A percentile compares a stretch with the other conserved stretches of the same genome.
phyloP scores from a whole-genome alignment of 352 stramenopile species.

The Globisporangium camurandrum region DNA sequence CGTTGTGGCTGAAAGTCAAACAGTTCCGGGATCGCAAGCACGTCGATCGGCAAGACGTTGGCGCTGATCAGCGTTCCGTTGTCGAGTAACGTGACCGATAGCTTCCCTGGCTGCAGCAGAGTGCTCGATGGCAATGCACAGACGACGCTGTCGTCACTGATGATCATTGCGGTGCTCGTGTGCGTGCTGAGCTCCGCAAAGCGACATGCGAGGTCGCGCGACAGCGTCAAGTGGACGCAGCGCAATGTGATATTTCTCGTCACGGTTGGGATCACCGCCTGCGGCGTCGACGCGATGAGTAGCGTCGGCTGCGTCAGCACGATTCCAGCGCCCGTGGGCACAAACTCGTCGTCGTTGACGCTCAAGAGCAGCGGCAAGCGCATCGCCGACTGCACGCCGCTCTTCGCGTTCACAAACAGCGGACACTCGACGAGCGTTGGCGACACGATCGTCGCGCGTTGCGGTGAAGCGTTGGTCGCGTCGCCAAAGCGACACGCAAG shows the following conservation, averaged over 20 bases:
- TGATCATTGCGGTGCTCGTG: conserved; percentile 18
- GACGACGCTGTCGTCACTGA: conserved; percentile 13
- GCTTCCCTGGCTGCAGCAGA: conserved; percentile 8
- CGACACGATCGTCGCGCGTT: not conserved
- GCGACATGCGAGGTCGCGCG: conserved; percentile 17
- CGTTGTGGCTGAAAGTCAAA: conserved; percentile 22
- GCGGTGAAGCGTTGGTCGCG: not conserved
- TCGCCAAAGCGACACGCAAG: conserved; percentile 23
- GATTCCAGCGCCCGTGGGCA: conserved; percentile 28
- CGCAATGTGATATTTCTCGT: conserved; percentile 19
- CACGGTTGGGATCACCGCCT: conserved; percentile 16
- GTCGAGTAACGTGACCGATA: conserved; percentile 15
- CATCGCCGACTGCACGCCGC: not conserved
- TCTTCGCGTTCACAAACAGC: not conserved
- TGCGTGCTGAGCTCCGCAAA: conserved; percentile 22
- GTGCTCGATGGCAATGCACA: conserved; percentile 12
- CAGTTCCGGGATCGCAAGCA: conserved; percentile 23
- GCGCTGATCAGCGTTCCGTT: conserved; percentile 15
- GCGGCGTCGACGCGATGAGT: conserved; percentile 14
- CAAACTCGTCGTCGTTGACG: conserved; percentile 18
- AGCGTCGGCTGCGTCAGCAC: conserved; percentile 16
- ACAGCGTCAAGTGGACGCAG: conserved; percentile 14
- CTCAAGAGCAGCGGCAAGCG: conserved; percentile 21
- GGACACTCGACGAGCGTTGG: conserved; percentile 3
- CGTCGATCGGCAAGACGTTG: conserved; percentile 19